Percentiles rank a stretch among this genome's conserved stretches.
Evolutionary conservation across 768 basidiomycete genomes (phyloP).

Genomic region (Mycena galopus): DNA sequence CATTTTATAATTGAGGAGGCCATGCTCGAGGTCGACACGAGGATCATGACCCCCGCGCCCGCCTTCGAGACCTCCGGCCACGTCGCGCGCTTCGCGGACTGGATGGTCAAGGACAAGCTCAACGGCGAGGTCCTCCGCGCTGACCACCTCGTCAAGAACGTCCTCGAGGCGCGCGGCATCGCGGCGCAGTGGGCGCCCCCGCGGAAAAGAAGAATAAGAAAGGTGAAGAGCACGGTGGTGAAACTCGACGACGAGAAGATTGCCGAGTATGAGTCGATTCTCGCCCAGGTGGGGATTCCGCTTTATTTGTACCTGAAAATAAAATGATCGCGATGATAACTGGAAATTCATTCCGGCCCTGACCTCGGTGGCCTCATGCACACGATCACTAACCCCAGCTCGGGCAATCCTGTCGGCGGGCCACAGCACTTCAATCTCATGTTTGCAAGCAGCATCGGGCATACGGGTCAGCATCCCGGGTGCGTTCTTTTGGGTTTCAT

Average conservation of each 20-base stretch:
- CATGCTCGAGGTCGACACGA: slow-evolving; percentile 99
- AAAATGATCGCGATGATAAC: too few relatives aligned
- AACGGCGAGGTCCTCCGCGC: slow-evolving; percentile 98
- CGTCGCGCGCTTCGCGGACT: slow-evolving; percentile 97
- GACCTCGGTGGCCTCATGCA: slow-evolving; percentile 91
- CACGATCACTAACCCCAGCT: slow-evolving; percentile 90
- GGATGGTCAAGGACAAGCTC: slow-evolving; percentile 98
- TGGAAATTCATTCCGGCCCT: slow-evolving; percentile 94
- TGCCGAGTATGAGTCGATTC: slow-evolving; percentile 81
- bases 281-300: slow-evolving; percentile 89
- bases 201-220: slow-evolving; percentile 76
- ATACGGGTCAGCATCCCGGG: slow-evolving; percentile 97
- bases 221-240: slow-evolving; percentile 77
- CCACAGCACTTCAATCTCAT: slow-evolving; percentile 98
- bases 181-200: slow-evolving; percentile 66
- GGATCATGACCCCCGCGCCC: slow-evolving; percentile 94
- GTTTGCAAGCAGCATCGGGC: slow-evolving; percentile 98
- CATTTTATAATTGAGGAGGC: slow-evolving; percentile 99
- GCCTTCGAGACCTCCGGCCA: slow-evolving; percentile 98
- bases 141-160: slow-evolving; percentile 94
- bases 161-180: slow-evolving; percentile 88
- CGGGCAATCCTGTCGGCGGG: slow-evolving; percentile 91
- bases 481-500: too few relatives aligned
- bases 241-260: slow-evolving; percentile 81
- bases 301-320: neutral